A percentile compares a stretch with the other conserved stretches of the same genome.
These are phyloP conservation scores for Triangularia setosa DNA, from an alignment of 2,329 filamentous ascomycete species.

Conservation along the genomic window DNA sequence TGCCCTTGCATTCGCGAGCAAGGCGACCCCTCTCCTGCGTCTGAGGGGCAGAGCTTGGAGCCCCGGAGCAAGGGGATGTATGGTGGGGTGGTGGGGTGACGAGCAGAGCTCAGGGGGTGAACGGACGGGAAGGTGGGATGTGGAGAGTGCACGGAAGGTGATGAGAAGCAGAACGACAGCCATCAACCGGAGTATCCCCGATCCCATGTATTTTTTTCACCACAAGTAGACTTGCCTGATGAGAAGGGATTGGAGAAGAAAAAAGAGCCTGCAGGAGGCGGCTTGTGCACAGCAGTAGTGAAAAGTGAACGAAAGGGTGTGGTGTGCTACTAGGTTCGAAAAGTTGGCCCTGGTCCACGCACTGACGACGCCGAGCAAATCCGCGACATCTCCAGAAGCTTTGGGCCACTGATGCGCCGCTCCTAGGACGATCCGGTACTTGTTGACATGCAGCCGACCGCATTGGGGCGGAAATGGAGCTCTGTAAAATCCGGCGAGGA, in stretches of 20 bases:
- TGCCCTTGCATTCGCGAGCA: slow-evolving; percentile 24
- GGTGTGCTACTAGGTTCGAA: background rate
- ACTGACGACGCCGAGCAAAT: slow-evolving; percentile 20
- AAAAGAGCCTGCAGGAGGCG: background rate
- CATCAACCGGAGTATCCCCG: slow-evolving; percentile 12
- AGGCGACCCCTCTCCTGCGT: slow-evolving; percentile 18
- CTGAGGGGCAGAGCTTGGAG: slow-evolving; percentile 12
- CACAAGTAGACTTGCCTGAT: background rate
- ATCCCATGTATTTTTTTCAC: background rate
- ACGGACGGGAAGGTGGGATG: slow-evolving; percentile 6
- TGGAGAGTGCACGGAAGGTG: slow-evolving; percentile 6
- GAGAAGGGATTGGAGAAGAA: background rate
- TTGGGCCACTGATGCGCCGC: slow-evolving; percentile 7
- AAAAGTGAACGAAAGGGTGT: background rate
- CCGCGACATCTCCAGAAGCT: slow-evolving; percentile 13
- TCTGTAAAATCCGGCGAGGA: background rate
- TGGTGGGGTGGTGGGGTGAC: slow-evolving; percentile 21
- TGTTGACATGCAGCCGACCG: slow-evolving; percentile 9
- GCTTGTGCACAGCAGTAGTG: background rate
- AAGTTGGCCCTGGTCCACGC: slow-evolving; percentile 8
- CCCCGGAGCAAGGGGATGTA: slow-evolving; percentile 8
- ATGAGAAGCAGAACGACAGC: background rate
- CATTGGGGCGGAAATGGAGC: slow-evolving; percentile 7
- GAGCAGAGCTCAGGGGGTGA: slow-evolving; percentile 1
- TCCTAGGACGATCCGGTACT: slow-evolving; percentile 16